Conservation (phyloP, 2,329 filamentous ascomycete species). For the Metarhizium album region DNA sequence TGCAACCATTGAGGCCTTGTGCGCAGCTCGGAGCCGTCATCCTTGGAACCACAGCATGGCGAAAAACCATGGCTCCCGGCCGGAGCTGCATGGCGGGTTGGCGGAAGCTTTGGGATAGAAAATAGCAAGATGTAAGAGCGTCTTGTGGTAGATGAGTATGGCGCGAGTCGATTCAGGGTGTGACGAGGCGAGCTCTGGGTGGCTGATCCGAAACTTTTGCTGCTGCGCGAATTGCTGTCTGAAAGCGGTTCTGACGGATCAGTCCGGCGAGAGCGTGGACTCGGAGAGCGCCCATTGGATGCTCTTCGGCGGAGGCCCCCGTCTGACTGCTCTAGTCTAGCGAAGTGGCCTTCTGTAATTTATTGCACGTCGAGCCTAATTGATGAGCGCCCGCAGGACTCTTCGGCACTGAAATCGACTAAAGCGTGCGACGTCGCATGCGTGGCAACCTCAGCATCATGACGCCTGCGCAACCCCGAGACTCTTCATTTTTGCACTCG, state of each 20-base stretch:
- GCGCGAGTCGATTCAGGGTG: not conserved
- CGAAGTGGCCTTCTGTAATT: not conserved
- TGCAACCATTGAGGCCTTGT: constrained; percentile 17
- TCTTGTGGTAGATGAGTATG: not conserved
- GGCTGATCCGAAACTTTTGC: constrained; percentile 10
- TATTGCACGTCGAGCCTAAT: no score
- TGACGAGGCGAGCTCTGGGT: not conserved
- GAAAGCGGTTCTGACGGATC: constrained; percentile 3
- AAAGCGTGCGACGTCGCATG: not conserved
- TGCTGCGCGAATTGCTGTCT: not conserved
- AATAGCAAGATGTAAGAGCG: not conserved
- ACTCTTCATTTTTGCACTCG: not conserved
- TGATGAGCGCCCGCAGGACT: not conserved
- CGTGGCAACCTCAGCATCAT: not conserved
- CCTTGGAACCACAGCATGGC: constrained; percentile 24
- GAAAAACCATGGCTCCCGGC: constrained; percentile 40
- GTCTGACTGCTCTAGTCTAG: not conserved
- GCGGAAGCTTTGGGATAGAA: not conserved
- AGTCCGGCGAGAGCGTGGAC: constrained; percentile 3
- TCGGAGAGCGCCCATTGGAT: not conserved
- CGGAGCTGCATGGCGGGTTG: constrained; percentile 39
- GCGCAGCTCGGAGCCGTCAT: constrained; percentile 19
- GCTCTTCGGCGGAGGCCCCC: not conserved
- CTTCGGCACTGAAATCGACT: not conserved
- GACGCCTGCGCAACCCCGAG: not conserved